Evolutionary conservation across 202 grass and related monocot genomes (phyloP), one percentile per base, ranked within the genome.

Genomic region (Panicum virgatum): DNA sequence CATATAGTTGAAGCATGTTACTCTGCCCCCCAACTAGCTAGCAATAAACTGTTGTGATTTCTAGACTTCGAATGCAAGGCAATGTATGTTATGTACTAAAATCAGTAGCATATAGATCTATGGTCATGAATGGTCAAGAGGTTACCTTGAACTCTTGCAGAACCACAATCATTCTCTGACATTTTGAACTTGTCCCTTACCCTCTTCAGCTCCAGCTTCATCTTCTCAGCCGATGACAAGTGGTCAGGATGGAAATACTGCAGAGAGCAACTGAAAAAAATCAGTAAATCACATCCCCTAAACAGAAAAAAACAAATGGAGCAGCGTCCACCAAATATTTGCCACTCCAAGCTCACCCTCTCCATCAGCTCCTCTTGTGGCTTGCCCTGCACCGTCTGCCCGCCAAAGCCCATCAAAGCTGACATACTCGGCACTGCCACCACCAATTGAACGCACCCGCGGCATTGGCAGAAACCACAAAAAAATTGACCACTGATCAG

Each of bases 241-340:
- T 60, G 57, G 12, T 60, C 57, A 60, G 57, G 57, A 60, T 60
- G 57, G 25, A 60, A 60, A 60, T 60, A 60, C 57, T 60, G 57
- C 57, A 29, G 25, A 60, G 57, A 60, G 57, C 57, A 60, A 14
- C 57, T 25, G 12, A 27, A 5, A 60, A 60, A n/a, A n/a, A n/a
- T n/a, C n/a, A n/a, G n/a, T n/a, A n/a, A 14, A 14, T 60, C 57
- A 60, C 57, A 60, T 27, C 57, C 57, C 5, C 57, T 60, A 27
- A 29, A 60, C 57, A 29, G 25, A 6, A 15, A 29, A n/a, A 27
- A 60, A 23, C 2, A 58, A 59, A 23, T 1, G 57, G 29, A 29
- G 1, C 57, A 60, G 11, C 25, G 29, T 60, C 29, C 12, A 29
- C 11, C 23, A 27, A 60, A 29, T 60, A 26, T 13, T 29, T 25